phyloP scores from a whole-genome alignment of 2,329 filamentous ascomycete species.

The Talaromyces amestolkiae region DNA sequence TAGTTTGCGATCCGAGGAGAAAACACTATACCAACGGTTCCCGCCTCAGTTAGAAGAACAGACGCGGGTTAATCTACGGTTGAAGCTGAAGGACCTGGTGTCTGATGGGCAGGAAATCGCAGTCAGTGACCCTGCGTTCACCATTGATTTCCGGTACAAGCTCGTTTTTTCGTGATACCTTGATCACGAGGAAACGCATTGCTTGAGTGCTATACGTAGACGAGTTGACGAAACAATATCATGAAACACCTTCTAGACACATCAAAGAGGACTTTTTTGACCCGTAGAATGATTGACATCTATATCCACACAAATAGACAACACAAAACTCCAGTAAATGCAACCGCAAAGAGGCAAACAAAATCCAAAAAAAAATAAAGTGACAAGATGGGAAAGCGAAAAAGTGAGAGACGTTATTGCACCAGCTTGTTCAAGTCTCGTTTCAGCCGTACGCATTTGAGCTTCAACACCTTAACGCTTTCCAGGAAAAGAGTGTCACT shows the following conservation, averaged over 20 bases:
- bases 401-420: conserved; percentile 28
- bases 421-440: conserved; percentile 44
- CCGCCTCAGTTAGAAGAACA: conserved; percentile 79
- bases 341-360: conserved; percentile 24
- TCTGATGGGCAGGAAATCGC: conserved; percentile 80
- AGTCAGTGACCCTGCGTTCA: conserved; percentile 89
- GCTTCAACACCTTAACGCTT: conserved; percentile 77
- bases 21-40: conserved; percentile 85
- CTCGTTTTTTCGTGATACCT: conserved; percentile 46
- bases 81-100: conserved; percentile 74
- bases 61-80: conserved; percentile 76
- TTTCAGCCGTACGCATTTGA: conserved; percentile 65
- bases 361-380: background rate
- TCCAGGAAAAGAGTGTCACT: conserved; percentile 93
- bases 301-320: conserved; percentile 7
- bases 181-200: background rate
- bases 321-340: conserved; percentile 39
- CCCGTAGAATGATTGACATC: conserved; percentile 16
- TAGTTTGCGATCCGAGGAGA: conserved; percentile 74
- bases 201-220: background rate
- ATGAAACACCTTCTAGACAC: conserved; percentile 10
- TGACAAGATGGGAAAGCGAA: background rate
- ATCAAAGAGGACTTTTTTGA: conserved; percentile 15
- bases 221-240: background rate
- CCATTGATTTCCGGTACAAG: conserved; percentile 65